phyloP scores from a whole-genome alignment of 768 basidiomycete genomes.

The Chalciporus piperatus region DNA sequence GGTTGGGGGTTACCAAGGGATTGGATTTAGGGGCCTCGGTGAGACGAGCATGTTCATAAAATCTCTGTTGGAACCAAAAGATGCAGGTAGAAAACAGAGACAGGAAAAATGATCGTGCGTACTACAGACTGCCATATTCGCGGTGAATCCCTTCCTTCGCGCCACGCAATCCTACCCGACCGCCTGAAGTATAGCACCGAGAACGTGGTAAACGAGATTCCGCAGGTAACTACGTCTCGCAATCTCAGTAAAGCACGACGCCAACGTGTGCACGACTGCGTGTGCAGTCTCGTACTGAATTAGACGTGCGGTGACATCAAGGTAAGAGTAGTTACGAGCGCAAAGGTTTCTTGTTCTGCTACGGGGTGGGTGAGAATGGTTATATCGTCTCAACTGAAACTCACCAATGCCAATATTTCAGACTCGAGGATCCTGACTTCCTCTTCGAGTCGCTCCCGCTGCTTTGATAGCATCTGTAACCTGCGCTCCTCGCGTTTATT shows the following conservation, averaged over 20 bases:
- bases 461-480: constrained; percentile 60
- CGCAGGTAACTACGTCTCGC: too few species aligned
- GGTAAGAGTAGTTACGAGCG: not conserved
- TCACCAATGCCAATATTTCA: constrained; percentile 58
- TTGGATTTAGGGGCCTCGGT: not conserved
- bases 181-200: too few species aligned
- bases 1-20: not conserved
- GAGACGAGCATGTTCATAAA: not conserved
- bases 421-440: constrained; percentile 58
- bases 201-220: too few species aligned
- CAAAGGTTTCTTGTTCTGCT: constrained; percentile 22
- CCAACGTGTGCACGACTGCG: too few species aligned
- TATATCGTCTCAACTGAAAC: not conserved
- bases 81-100: too few species aligned
- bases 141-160: too few species aligned
- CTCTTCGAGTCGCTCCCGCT: constrained; percentile 64
- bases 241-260: too few species aligned
- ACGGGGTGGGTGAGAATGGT: constrained; percentile 6
- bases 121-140: too few species aligned
- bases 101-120: too few species aligned
- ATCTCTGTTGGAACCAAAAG: too few species aligned
- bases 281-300: too few species aligned
- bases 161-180: too few species aligned
- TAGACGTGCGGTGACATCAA: not conserved
- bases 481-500: constrained; percentile 68